phyloP scores from a whole-genome alignment of 768 basidiomycete species.

The Aureoboletus auriporus region DNA sequence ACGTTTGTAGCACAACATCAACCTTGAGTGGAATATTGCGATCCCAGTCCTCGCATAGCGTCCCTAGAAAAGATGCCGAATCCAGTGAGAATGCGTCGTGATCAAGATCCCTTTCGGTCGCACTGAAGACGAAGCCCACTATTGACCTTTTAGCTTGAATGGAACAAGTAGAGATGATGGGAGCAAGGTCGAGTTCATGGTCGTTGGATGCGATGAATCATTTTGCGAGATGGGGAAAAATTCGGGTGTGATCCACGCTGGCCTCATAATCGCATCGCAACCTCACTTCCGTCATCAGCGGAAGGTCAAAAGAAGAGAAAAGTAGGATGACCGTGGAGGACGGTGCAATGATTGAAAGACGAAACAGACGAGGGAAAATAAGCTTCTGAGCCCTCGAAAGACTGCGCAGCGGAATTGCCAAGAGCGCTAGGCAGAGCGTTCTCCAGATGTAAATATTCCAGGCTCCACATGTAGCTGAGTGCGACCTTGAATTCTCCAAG shows the following conservation, averaged over 20 bases:
- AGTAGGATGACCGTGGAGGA: too few species aligned
- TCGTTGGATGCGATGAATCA: constrained; percentile 8
- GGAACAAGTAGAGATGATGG: constrained; percentile 11
- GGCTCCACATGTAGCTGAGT: too few species aligned
- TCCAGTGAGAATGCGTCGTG: constrained; percentile 8
- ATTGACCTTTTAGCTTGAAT: constrained; percentile 5
- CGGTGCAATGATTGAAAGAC: too few species aligned
- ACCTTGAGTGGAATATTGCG: constrained; percentile 17
- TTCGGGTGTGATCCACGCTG: constrained; percentile 2
- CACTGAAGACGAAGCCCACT: constrained; percentile 17
- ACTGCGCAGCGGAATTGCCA: constrained; percentile 16
- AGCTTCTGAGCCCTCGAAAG: not conserved
- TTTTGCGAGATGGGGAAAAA: constrained; percentile 14
- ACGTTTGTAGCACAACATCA: constrained; percentile 10
- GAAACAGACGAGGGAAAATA: too few species aligned
- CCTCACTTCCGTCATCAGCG: constrained; percentile 13
- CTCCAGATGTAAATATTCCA: too few species aligned
- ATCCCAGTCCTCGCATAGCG: constrained; percentile 16
- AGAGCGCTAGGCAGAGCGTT: too few species aligned
- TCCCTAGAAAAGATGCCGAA: too few species aligned
- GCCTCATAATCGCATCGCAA: constrained; percentile 12
- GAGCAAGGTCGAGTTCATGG: not conserved
- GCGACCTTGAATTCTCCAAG: too few species aligned
- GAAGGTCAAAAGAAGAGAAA: constrained; percentile 1
- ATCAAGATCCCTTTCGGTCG: constrained; percentile 7